A percentile compares a stretch with the other conserved stretches of the same genome.
Evolutionary conservation across 2,329 filamentous ascomycete genomes (phyloP).

Genomic region (Moelleriella libera): DNA sequence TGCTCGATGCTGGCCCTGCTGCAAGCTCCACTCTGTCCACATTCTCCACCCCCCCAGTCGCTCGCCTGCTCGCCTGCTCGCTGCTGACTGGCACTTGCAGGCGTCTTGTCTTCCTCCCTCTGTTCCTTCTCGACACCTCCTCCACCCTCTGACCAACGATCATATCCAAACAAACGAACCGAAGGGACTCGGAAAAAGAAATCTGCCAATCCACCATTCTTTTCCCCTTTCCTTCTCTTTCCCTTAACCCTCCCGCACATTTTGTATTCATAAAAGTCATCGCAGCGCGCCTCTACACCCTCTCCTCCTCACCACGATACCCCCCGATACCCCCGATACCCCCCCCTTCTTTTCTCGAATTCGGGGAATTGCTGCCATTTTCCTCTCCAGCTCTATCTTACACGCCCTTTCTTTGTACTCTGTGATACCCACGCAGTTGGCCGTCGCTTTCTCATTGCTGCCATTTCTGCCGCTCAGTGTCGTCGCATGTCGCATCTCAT

Average conservation of each 20-base stretch:
- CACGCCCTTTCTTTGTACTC: background rate
- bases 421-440: constrained; percentile 11
- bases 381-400: background rate
- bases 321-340: constrained; percentile 6
- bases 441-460: constrained; percentile 5
- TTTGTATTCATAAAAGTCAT: constrained; percentile 1
- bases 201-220: constrained; percentile 6
- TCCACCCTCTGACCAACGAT: background rate
- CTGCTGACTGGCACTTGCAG: constrained; percentile 1
- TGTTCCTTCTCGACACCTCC: constrained; percentile 5
- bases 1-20: constrained; percentile 1
- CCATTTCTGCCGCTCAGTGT: constrained; percentile 1
- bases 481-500: constrained; percentile 2
- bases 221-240: constrained; percentile 6
- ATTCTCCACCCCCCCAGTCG: constrained; percentile 1
- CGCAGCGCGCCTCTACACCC: background rate
- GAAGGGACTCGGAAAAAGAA: constrained; percentile 3
- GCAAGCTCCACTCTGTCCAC: constrained; percentile 1
- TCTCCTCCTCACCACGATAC: constrained; percentile 5
- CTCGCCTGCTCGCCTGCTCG: constrained; percentile 5
- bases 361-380: constrained; percentile 3
- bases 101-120: constrained; percentile 7
- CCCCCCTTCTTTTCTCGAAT: constrained; percentile 9
- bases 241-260: background rate
- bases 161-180: constrained; percentile 2